A percentile compares a stretch with the other conserved stretches of the same genome.
Conservation (phyloP, 2,329 filamentous ascomycete genomes). For the Fusarium goolgardi region DNA sequence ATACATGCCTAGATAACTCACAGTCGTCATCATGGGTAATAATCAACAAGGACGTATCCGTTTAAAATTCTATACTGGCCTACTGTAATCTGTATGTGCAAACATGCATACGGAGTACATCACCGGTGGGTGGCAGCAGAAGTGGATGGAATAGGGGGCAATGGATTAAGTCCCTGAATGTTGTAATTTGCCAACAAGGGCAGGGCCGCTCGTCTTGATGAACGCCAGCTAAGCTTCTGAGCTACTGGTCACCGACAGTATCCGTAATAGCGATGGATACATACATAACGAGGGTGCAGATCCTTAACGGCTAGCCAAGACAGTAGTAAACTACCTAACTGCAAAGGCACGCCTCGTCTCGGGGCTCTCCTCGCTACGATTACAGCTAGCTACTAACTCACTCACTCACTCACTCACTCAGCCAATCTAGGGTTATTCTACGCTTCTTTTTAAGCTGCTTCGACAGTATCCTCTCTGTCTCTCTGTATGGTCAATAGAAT, state of each 20-base stretch:
- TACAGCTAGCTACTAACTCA: background rate
- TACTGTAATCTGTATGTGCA: background rate
- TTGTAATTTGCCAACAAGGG: conserved; percentile 35
- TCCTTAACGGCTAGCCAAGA: conserved; percentile 25
- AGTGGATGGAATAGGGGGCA: conserved; percentile 39
- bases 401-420: background rate
- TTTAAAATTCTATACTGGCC: conserved; percentile 1
- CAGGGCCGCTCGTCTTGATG: conserved; percentile 16
- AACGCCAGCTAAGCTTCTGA: conserved; percentile 2
- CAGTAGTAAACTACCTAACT: background rate
- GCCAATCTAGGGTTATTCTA: conserved; percentile 14
- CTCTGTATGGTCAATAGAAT: conserved; percentile 9
- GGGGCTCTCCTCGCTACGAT: background rate
- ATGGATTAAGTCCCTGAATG: conserved; percentile 35
- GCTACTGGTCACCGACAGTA: conserved; percentile 8
- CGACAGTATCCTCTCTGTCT: background rate
- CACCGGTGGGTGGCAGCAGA: conserved; percentile 25
- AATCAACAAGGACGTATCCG: conserved; percentile 2
- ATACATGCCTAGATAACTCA: conserved; percentile 8
- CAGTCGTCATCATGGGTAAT: background rate
- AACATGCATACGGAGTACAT: background rate
- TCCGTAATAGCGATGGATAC: background rate
- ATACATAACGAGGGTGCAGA: conserved; percentile 17
- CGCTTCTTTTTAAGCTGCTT: conserved; percentile 30
- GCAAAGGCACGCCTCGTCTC: conserved; percentile 1